These are phyloP conservation scores for Drosera spatulata DNA, from an alignment of 179 eudicot species.

Conservation along the genomic window DNA sequence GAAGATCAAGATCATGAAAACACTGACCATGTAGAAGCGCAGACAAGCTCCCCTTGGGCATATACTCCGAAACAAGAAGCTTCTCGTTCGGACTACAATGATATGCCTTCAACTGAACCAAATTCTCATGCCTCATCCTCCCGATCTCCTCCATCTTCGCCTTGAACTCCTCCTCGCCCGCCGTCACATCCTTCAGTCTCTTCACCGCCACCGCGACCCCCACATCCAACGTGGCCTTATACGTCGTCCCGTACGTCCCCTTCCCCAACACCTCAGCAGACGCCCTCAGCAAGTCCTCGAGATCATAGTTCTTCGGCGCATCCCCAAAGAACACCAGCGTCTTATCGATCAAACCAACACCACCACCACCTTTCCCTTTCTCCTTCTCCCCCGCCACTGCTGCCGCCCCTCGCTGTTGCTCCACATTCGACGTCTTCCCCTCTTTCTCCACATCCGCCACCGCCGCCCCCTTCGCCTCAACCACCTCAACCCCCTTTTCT, in stretches of 20 bases:
- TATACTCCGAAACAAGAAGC: conserved; percentile 53
- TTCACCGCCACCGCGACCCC: conserved; percentile 61
- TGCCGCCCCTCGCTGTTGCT: conserved; percentile 1
- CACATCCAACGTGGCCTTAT: conserved; percentile 56
- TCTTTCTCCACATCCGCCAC: conserved; percentile 9
- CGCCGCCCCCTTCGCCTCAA: conserved; percentile 12
- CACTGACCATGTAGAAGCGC: conserved; percentile 77
- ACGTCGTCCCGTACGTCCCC: conserved; percentile 79
- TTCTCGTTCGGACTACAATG: conserved; percentile 64
- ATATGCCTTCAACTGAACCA: conserved; percentile 68
- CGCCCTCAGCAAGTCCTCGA: conserved; percentile 76
- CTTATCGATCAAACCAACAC: conserved; percentile 23
- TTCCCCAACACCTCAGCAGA: conserved; percentile 83
- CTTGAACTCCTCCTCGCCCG: conserved; percentile 45
- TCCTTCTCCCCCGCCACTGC: conserved; percentile 5
- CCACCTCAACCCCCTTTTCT: conserved; percentile 6
- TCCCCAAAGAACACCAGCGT: conserved; percentile 49
- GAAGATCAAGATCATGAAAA: not conserved
- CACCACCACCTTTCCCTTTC: not conserved
- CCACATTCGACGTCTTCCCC: conserved; percentile 4
- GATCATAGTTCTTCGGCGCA: conserved; percentile 33
- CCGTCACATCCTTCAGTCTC: conserved; percentile 58
- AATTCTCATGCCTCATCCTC: conserved; percentile 50
- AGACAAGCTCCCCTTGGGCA: conserved; percentile 35
- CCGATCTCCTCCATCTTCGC: conserved; percentile 61